Evolutionary conservation across 2,329 filamentous ascomycete species (phyloP), one percentile per base, ranked within the genome.

Genomic region (Nothomitra cinnamomea): DNA sequence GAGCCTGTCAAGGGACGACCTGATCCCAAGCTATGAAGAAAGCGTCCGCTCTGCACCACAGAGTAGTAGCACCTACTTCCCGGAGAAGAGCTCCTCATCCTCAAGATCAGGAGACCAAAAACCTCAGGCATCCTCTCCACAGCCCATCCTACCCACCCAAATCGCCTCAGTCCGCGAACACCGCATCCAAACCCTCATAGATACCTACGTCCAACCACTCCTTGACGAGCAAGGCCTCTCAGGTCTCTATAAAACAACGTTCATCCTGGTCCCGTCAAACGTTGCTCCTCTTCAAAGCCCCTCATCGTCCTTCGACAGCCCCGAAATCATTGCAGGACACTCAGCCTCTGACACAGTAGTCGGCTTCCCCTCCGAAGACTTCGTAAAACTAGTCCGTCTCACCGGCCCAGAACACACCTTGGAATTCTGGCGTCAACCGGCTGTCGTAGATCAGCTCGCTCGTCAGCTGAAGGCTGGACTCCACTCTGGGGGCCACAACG

Each of bases 241-340:
- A 32, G 70, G 69, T 25, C 66, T 72, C 40, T 66, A 68, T 15
- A 67, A 67, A 56, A 69, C 68, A 13, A 69, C 65, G 12, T 66
- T 72, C 55, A 63, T 71, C 32, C 62, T 74, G 13, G 60, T 74
- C 0, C 70, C 70, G 8, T 70, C 69, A 2, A 67, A 70, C 55
- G 64, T 68, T 8, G 60, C 62, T 15, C 63, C 62, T 6, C 56
- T 65, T 4, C 60, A 62, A n/a, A 22, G 13, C 21, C 8, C 24
- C 10, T 15, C 25, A 24, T 49, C 45, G 28, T 28, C 24, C 12
- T 49, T 24, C 8, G 15, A 17, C 19, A 32, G 28, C 28, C 24
- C 45, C 5, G 25, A 49, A 6, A n/a, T 5, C 13, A 48, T 35
- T 8, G 32, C 17, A 28, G 25, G 43, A 24, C 15, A 12, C 3